A percentile compares a stretch with the other conserved stretches of the same genome.
phyloP scores from a whole-genome alignment of 345 rosid species.

The Theobroma cacao region DNA sequence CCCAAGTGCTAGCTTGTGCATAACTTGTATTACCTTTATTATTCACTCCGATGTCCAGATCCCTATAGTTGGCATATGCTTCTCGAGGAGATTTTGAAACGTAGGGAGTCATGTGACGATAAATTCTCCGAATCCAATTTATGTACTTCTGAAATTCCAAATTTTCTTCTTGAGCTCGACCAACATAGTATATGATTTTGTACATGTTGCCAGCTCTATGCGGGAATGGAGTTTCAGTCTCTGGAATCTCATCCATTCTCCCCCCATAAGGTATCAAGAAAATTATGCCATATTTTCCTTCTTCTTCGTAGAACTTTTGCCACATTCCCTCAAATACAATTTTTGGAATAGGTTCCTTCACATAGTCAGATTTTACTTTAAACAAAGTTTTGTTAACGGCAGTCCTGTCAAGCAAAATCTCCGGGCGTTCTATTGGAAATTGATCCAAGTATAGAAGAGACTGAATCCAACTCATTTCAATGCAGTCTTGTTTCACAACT shows the following conservation, averaged over 20 bases:
- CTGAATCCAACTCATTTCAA: neutral
- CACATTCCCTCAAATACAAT: neutral
- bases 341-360: neutral
- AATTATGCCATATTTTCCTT: neutral
- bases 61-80: constrained; percentile 41
- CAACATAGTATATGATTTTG: constrained; percentile 21
- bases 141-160: neutral
- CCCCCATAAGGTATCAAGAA: neutral
- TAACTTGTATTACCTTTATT: constrained; percentile 32
- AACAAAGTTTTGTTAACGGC: neutral
- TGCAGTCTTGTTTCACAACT: neutral
- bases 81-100: constrained; percentile 36
- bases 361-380: neutral
- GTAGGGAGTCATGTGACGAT: constrained; percentile 29
- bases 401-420: neutral
- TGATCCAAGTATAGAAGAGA: neutral
- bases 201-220: constrained; percentile 41
- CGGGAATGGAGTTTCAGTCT: constrained; percentile 33
- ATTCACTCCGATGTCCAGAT: constrained; percentile 41
- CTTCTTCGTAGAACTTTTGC: neutral
- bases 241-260: neutral
- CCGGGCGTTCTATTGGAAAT: neutral
- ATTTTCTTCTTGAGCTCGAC: constrained; percentile 15
- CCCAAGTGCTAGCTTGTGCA: constrained; percentile 37
- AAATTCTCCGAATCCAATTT: constrained; percentile 33